Percentiles rank a stretch among this genome's conserved stretches.
phyloP scores from a whole-genome alignment of 179 eudicot species.

The Spergularia azorica region DNA sequence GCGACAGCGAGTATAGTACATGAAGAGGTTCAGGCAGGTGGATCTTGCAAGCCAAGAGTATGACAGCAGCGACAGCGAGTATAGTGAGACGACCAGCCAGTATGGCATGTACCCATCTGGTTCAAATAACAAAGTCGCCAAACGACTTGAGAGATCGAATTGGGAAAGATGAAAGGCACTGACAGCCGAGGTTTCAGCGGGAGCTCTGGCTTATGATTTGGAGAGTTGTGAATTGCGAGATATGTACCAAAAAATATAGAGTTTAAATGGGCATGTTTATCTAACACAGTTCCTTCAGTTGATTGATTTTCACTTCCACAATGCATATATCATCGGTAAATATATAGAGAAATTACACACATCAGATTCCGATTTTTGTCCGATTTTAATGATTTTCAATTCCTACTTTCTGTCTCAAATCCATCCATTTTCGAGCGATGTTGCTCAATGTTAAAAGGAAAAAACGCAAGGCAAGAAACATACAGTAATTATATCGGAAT shows the following conservation, averaged over 20 bases:
- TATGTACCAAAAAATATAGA: background rate
- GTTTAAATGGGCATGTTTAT: background rate
- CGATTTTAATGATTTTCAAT: no score
- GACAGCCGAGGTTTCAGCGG: constrained; percentile 60
- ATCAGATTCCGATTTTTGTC: no score
- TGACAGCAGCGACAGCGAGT: constrained; percentile 60
- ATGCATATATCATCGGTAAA: background rate
- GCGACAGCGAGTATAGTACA: constrained; percentile 69
- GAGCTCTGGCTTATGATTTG: constrained; percentile 27
- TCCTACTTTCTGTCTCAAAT: no score
- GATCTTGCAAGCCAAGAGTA: constrained; percentile 66
- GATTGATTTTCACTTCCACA: background rate
- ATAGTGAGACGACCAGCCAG: constrained; percentile 83
- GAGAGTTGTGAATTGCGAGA: background rate
- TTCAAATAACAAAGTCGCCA: constrained; percentile 60
- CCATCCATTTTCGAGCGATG: no score
- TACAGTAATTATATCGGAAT: no score
- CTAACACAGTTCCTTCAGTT: constrained; percentile 13
- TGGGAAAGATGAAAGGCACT: constrained; percentile 43
- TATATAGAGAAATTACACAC: no score
- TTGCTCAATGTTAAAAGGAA: no score
- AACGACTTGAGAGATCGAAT: constrained; percentile 55
- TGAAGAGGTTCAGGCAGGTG: constrained; percentile 73
- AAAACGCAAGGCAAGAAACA: no score
- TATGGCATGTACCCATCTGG: constrained; percentile 78